Conservation (phyloP, 2,329 filamentous ascomycete genomes). For the Calonectria hongkongensis region DNA sequence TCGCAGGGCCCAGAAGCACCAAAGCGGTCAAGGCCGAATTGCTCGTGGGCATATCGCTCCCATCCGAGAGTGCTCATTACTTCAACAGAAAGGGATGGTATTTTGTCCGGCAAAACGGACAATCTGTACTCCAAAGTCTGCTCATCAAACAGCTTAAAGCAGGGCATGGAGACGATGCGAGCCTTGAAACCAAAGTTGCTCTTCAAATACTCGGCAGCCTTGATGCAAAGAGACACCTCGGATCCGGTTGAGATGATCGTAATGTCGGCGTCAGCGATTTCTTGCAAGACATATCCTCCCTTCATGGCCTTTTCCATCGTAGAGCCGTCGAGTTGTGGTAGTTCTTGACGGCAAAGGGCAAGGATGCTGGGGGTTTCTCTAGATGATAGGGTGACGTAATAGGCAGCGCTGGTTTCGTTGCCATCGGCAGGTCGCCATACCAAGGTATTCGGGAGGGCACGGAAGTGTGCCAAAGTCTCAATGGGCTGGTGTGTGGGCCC, state of each 20-base stretch:
- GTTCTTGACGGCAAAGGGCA: constrained; percentile 97
- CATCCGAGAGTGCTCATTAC: constrained; percentile 98
- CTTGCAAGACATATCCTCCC: constrained; percentile 94
- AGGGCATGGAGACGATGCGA: constrained; percentile 96
- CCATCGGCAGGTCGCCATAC: constrained; percentile 99
- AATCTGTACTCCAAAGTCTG: constrained; percentile 97
- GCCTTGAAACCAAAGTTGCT: constrained; percentile 87
- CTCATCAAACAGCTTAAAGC: constrained; percentile 96
- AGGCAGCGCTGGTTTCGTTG: constrained; percentile 98
- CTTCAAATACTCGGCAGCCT: constrained; percentile 93
- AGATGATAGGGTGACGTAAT: constrained; percentile 94
- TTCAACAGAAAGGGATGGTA: constrained; percentile 94
- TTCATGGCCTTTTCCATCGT: constrained; percentile 92
- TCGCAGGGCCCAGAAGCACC: constrained; percentile 98
- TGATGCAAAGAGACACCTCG: constrained; percentile 94
- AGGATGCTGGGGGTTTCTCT: constrained; percentile 94
- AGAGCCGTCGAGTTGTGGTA: constrained; percentile 96
- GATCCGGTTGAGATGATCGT: constrained; percentile 96
- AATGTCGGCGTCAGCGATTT: constrained; percentile 88
- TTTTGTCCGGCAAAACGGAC: constrained; percentile 92
- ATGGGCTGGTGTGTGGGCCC: constrained; percentile 99
- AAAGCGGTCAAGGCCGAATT: constrained; percentile 99
- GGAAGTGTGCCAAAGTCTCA: constrained; percentile 98
- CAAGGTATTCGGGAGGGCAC: constrained; percentile 98
- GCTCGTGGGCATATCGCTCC: constrained; percentile 99